phyloP scores from a whole-genome alignment of 108 stramenopile genomes.

The Craspedostauros australis region DNA sequence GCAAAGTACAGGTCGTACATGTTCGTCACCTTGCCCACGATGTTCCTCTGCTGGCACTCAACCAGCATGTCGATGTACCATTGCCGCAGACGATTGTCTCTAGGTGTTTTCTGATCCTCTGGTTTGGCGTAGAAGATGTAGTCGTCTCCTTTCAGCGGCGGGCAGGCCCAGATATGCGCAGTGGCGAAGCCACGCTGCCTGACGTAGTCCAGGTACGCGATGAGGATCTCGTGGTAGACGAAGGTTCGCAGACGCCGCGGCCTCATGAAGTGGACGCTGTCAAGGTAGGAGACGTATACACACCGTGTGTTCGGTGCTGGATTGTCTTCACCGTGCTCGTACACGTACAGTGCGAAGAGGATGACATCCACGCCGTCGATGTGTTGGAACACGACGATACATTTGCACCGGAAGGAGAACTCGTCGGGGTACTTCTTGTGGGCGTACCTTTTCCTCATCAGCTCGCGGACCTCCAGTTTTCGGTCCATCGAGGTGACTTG shows the following conservation, averaged over 20 bases:
- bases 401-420: constrained; percentile 88
- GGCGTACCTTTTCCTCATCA: constrained; percentile 81
- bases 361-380: constrained; percentile 90
- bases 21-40: constrained; percentile 86
- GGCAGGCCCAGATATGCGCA: constrained; percentile 98
- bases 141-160: constrained; percentile 96
- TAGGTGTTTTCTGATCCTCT: constrained; percentile 94
- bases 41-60: constrained; percentile 79
- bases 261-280: constrained; percentile 91
- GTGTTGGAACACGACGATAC: constrained; percentile 89
- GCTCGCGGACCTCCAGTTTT: constrained; percentile 75
- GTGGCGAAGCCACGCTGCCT: constrained; percentile 81
- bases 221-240: constrained; percentile 94
- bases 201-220: constrained; percentile 91
- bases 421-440: constrained; percentile 90
- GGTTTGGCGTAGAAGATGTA: constrained; percentile 99
- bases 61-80: constrained; percentile 97
- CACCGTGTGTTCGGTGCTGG: constrained; percentile 87
- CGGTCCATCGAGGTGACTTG: constrained; percentile 86
- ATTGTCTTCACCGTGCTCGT: constrained; percentile 85
- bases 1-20: constrained; percentile 95
- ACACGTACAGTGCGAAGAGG: constrained; percentile 89
- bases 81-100: constrained; percentile 80
- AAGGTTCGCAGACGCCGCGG: constrained; percentile 85
- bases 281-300: constrained; percentile 89